Percentiles rank a stretch among this genome's conserved stretches.
These are phyloP conservation scores for Populus tomentosa DNA, from an alignment of 441 rosid genomes.

Conservation along the genomic window DNA sequence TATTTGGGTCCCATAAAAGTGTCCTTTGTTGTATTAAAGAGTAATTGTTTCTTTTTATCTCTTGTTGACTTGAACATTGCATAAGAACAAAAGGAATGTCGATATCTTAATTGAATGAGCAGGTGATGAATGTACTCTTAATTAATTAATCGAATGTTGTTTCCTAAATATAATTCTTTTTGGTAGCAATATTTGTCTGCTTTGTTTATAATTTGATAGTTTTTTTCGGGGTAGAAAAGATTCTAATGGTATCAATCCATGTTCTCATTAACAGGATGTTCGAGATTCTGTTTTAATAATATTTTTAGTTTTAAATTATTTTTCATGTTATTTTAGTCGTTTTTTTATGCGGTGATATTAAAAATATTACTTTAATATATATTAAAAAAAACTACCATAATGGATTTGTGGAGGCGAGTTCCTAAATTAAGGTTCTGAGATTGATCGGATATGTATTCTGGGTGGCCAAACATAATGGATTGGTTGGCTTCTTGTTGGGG, in stretches of 20 bases:
- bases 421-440: too few relatives aligned
- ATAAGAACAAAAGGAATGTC: background rate
- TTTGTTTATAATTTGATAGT: background rate
- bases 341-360: too few relatives aligned
- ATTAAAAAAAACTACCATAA: too few relatives aligned
- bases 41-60: slow-evolving; percentile 9
- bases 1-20: slow-evolving; percentile 29
- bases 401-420: too few relatives aligned
- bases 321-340: too few relatives aligned
- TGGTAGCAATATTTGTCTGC: background rate
- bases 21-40: slow-evolving; percentile 15
- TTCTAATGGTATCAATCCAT: background rate
- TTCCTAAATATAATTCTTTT: background rate
- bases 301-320: too few relatives aligned
- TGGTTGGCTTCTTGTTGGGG: background rate
- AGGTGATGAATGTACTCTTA: background rate
- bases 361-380: too few relatives aligned
- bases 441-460: background rate
- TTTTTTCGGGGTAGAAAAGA: background rate
- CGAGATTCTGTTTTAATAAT: too few relatives aligned
- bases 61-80: slow-evolving; percentile 24
- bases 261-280: too few relatives aligned
- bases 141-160: too few relatives aligned
- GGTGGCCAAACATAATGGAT: background rate
- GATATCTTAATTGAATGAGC: background rate